These are phyloP conservation scores for Colletotrichum sp. DNA, from an alignment of 2,329 filamentous ascomycete genomes.

Conservation along the genomic window DNA sequence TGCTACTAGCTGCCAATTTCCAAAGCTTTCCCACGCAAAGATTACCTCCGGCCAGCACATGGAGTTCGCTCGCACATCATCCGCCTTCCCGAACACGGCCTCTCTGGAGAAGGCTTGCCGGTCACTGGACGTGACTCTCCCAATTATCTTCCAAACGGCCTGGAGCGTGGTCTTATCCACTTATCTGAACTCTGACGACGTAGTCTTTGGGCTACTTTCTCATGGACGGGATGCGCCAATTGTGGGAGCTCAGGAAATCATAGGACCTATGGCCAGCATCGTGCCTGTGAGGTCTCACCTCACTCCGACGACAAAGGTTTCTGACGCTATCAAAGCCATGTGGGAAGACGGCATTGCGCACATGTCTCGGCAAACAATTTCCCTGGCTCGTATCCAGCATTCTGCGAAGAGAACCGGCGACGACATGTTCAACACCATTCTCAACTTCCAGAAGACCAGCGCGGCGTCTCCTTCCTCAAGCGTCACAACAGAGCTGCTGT, in stretches of 20 bases:
- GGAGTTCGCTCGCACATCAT: neutral
- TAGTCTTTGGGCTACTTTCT: conserved; percentile 75
- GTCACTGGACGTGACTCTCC: conserved; percentile 67
- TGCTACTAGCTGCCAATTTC: neutral
- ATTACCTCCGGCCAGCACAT: neutral
- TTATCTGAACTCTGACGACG: conserved; percentile 75
- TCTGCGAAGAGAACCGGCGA: neutral
- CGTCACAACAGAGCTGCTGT: neutral
- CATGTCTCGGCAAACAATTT: neutral
- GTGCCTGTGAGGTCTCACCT: conserved; percentile 56
- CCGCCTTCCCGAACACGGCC: neutral
- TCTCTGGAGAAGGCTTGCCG: neutral
- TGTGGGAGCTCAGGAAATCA: conserved; percentile 54
- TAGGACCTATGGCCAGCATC: conserved; percentile 65
- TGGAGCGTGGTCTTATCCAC: conserved; percentile 78
- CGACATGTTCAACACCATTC: neutral
- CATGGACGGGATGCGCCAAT: conserved; percentile 58
- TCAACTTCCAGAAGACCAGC: conserved; percentile 6
- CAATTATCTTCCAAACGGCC: conserved; percentile 76
- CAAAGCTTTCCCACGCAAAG: neutral
- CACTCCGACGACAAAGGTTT: neutral
- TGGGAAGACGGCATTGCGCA: neutral
- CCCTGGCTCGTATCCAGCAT: neutral
- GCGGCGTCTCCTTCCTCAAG: neutral
- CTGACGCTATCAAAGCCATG: neutral